phyloP scores from a whole-genome alignment of 2,329 filamentous ascomycete genomes.

The Colletotrichum cereale region DNA sequence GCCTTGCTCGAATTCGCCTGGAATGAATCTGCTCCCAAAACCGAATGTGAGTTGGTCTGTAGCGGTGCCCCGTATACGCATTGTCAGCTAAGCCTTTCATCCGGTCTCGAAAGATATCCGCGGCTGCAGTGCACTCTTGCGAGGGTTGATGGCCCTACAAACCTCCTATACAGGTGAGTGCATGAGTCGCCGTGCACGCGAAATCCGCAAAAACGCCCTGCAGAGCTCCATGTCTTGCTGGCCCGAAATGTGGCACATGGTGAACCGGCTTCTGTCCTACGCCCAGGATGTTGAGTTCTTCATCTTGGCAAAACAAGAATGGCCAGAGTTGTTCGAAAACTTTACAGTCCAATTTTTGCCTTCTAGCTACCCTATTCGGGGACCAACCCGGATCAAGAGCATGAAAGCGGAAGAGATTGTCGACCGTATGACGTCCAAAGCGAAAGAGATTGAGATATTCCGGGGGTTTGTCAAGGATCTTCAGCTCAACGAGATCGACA shows the following conservation, averaged over 20 bases:
- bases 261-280: constrained; percentile 9
- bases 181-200: background rate
- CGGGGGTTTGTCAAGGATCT: constrained; percentile 36
- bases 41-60: background rate
- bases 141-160: background rate
- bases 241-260: constrained; percentile 9
- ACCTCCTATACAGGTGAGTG: background rate
- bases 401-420: constrained; percentile 44
- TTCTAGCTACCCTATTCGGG: constrained; percentile 42
- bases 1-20: background rate
- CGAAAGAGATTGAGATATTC: background rate
- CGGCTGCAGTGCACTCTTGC: background rate
- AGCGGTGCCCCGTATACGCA: background rate
- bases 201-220: background rate
- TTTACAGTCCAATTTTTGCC: constrained; percentile 44
- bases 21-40: background rate
- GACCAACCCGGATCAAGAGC: constrained; percentile 42
- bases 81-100: background rate
- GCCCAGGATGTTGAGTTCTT: background rate
- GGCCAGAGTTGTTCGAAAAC: constrained; percentile 50
- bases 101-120: background rate
- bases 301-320: constrained; percentile 31
- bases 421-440: constrained; percentile 41
- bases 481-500: constrained; percentile 45
- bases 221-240: background rate